Evolutionary conservation across 176 grass and related monocot species (phyloP), one percentile per base, ranked within the genome.

Genomic region (Alopecurus myosuroides): DNA sequence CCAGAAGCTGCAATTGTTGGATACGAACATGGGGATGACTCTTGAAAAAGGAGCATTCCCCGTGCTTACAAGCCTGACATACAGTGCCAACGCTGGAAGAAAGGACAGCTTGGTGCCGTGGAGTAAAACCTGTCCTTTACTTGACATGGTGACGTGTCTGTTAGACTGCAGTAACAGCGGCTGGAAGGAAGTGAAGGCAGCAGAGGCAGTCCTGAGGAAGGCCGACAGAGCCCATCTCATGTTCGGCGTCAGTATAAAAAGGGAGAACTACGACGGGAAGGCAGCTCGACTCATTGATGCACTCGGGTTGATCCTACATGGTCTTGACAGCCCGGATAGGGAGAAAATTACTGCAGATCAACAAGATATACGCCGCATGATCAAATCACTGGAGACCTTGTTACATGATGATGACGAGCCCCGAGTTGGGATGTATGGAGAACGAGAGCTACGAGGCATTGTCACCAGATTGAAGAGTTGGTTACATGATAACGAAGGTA

Each of bases 1-100:
- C 17, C 46, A 49, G 13, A 49, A 17, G 46, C 46, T 49, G 46
- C 3, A 35, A 35, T 35, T 13, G 2, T 46, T 14, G 2, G 14
- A 3, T 0, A 46, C 44, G 11, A 46, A 46, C 12, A 46, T 46
- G 2, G 25, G 6, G 25, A 61, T 61, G 0, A 1, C 25, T 29
- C 3, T 29, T 29, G 57, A 11, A 61, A 25, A 28, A 61, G 57
- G 23, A 29, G 57, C 57, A 28, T 17, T 62, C 26, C 58, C 58
- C 1, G 30, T 5, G 26, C 58, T 30, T 62, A 26, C 29, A 30
- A 0, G 0, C 0, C 26, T 62, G 26, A 0, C 0, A 15, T 62
- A 62, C 26, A 17, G 5, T 62, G 58, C 28, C 5, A 30, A 26
- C 5, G 26, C 58, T 62, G 12, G 6, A 62, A 62, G 26, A 62